Evolutionary conservation across 306 rosid species (phyloP).

Genomic region (Vachellia collinsii): DNA sequence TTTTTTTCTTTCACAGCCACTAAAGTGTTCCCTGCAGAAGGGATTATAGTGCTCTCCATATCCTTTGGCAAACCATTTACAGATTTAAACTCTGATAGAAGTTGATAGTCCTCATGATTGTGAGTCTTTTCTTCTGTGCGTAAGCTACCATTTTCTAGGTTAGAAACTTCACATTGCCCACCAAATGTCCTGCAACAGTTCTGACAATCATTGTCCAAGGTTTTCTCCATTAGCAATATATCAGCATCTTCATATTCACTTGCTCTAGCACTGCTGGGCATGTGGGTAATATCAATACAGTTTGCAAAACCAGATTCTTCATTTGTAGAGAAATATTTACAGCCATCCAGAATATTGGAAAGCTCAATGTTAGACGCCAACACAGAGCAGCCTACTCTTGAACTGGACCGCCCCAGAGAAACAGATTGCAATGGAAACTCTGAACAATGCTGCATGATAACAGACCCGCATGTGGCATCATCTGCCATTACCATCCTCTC

Average conservation of each 20-base stretch:
- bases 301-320: slow-evolving; percentile 37
- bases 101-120: not conserved
- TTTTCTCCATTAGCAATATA: slow-evolving; percentile 35
- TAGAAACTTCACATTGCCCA: slow-evolving; percentile 39
- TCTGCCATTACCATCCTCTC: slow-evolving; percentile 42
- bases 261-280: slow-evolving; percentile 38
- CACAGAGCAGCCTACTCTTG: slow-evolving; percentile 19
- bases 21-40: not conserved
- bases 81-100: not conserved
- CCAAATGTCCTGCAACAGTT: slow-evolving; percentile 35
- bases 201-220: slow-evolving; percentile 35
- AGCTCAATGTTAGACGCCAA: slow-evolving; percentile 39
- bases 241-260: slow-evolving; percentile 46
- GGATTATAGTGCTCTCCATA: not conserved
- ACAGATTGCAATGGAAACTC: slow-evolving; percentile 46
- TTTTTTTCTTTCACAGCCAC: not conserved
- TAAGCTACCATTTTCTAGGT: not conserved
- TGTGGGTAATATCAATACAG: slow-evolving; percentile 37
- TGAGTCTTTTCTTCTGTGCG: not conserved
- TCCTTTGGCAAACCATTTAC: not conserved
- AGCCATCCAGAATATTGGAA: slow-evolving; percentile 31
- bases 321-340: slow-evolving; percentile 32
- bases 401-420: slow-evolving; percentile 43
- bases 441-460: slow-evolving; percentile 39
- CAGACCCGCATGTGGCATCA: slow-evolving; percentile 35